Evolutionary conservation across 305 asterid species (phyloP), one percentile per base, ranked within the genome.

Genomic region (Fraxinus velutina): DNA sequence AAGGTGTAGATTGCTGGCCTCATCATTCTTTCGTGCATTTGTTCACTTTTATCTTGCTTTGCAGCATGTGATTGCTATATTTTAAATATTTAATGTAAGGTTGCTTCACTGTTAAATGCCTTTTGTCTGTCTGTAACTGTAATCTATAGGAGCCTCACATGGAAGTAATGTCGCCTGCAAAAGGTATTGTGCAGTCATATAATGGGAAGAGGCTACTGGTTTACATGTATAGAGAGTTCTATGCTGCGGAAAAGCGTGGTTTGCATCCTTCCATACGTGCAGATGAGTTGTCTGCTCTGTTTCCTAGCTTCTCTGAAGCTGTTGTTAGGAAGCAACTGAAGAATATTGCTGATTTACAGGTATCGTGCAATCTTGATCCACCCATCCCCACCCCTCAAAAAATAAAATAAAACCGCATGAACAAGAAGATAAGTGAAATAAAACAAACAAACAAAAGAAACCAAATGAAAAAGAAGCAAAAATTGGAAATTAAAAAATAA

Each of bases 141-240:
- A 81, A 70, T 84, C 80, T 83, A 82, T 82, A 96, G 98, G 99
- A 96, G 87, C 99, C 99, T 86, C 98, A 90, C 89, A 90, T 92
- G 84, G 98, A 96, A 90, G 98, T 94, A 76, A 89, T 93, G 92
- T 79, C 98, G 60, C 99, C 99, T 86, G 98, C 98, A 86, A 96
- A 96, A 89, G 87, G 75, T 27, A 68, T 13, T 80, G 92, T 91
- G 66, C 99, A 94, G 89, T 85, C 88, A 76, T 93, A 96, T 88
- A 87, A 91, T 77, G 92, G 91, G 98, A 92, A 93, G 93, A 91
- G 98, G 88, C 90, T 96, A 73, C 86, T 93, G 85, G 98, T 94
- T 42, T 89, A 90, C 88, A 89, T 96, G 94, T 96, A 92, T 78
- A 91, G 98, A 29, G 97, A 91, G 89, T 96, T 96, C 81, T 91